phyloP scores from a whole-genome alignment of 2,329 filamentous ascomycete species.

The Cytospora chrysosperma region DNA sequence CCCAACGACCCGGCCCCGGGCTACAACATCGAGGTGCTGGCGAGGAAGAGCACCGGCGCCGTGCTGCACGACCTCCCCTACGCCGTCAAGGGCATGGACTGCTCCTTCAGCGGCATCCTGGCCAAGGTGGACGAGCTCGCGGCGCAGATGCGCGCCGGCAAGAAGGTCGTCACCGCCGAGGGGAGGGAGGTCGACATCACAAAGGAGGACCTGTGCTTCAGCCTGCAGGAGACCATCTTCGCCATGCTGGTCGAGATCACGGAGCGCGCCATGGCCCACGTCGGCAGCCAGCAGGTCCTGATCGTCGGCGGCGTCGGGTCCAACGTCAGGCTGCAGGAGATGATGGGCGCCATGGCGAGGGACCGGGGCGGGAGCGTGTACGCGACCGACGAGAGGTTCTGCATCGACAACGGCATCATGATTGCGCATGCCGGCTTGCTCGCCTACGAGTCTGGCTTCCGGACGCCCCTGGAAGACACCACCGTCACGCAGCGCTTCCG shows the following conservation, averaged over 20 bases:
- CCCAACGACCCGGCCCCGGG: conserved; percentile 95
- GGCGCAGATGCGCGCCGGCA: conserved; percentile 55
- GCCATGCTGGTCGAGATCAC: conserved; percentile 99
- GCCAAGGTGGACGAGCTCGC: conserved; percentile 80
- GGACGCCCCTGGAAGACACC: conserved; percentile 74
- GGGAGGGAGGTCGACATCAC: conserved; percentile 57
- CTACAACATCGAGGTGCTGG: conserved; percentile 96
- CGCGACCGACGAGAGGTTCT: conserved; percentile 95
- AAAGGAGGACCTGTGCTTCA: conserved; percentile 85
- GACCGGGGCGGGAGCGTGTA: conserved; percentile 88
- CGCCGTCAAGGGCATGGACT: conserved; percentile 98
- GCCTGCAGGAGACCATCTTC: conserved; percentile 90
- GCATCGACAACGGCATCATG: conserved; percentile 99
- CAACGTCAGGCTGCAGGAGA: conserved; percentile 90
- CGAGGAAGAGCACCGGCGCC: conserved; percentile 62
- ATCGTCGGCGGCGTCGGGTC: conserved; percentile 96
- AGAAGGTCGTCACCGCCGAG: conserved; percentile 44
- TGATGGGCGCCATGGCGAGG: conserved; percentile 95
- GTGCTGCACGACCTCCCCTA: conserved; percentile 86
- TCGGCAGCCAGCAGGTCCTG: conserved; percentile 84
- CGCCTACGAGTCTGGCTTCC: conserved; percentile 78
- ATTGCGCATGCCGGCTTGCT: conserved; percentile 93
- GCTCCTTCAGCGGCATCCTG: conserved; percentile 90
- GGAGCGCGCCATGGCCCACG: conserved; percentile 96
- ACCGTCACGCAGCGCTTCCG: conserved; percentile 82